Evolutionary conservation across 495 filamentous ascomycete species (phyloP).

Genomic region (Penicillium riverlandense): DNA sequence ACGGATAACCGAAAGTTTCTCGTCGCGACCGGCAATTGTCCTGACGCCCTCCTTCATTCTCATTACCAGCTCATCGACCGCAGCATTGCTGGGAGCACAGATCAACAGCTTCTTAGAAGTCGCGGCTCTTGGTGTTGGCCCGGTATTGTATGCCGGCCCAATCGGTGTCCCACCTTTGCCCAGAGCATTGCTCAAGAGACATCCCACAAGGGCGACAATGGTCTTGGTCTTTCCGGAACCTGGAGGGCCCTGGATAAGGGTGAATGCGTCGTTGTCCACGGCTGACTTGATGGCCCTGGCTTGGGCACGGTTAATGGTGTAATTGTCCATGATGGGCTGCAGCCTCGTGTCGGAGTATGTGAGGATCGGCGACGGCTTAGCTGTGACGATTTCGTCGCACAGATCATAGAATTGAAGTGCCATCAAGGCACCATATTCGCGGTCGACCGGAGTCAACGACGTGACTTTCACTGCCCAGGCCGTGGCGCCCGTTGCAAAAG

Average conservation of each 20-base stretch:
- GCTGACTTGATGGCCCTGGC: constrained; percentile 90
- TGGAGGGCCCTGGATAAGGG: constrained; percentile 90
- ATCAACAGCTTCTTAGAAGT: constrained; percentile 81
- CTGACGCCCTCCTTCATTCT: constrained; percentile 85
- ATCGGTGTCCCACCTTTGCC: constrained; percentile 22
- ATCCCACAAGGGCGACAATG: constrained; percentile 91
- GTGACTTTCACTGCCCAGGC: constrained; percentile 72
- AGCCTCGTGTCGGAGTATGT: constrained; percentile 68
- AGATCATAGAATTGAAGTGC: constrained; percentile 92
- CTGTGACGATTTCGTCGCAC: constrained; percentile 80
- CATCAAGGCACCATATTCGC: constrained; percentile 87
- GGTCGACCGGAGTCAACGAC: constrained; percentile 85
- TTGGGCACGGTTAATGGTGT: constrained; percentile 80
- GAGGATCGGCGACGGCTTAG: constrained; percentile 81
- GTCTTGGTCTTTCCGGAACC: constrained; percentile 98
- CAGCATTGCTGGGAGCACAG: constrained; percentile 94
- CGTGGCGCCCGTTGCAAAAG: constrained; percentile 51
- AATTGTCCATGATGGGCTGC: constrained; percentile 59
- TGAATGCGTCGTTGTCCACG: constrained; percentile 91
- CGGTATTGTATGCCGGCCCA: constrained; percentile 4
- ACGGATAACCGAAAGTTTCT: constrained; percentile 76
- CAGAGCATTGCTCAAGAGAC: constrained; percentile 63
- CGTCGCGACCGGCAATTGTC: constrained; percentile 59
- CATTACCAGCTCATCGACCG: constrained; percentile 92
- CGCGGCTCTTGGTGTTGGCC: constrained; percentile 17